Percentiles rank a stretch among this genome's conserved stretches.
Evolutionary conservation across 192 early-diverging fungal genomes (phyloP).

Genomic region (Entophlyctis luteolus): DNA sequence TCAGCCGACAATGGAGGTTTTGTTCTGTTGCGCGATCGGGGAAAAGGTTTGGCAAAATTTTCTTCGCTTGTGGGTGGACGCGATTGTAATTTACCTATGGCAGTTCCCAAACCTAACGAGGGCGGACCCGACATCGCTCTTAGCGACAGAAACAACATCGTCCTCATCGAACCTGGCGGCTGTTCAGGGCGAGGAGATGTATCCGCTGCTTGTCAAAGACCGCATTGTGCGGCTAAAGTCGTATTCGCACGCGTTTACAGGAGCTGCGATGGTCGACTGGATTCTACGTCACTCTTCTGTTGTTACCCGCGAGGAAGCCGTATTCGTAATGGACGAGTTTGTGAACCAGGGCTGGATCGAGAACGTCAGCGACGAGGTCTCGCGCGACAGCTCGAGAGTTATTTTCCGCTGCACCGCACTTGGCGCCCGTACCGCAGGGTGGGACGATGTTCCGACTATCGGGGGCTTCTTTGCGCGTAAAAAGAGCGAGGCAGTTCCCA

Average conservation of each 20-base stretch:
- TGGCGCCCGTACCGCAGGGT: no score
- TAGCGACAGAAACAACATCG: background rate
- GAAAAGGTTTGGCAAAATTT: background rate
- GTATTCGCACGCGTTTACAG: slow-evolving; percentile 34
- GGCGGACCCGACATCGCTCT: slow-evolving; percentile 1
- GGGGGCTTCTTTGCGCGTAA: no score
- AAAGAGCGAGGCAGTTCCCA: no score
- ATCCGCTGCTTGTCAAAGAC: slow-evolving; percentile 27
- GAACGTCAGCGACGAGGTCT: background rate
- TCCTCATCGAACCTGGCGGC: background rate
- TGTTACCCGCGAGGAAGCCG: slow-evolving; percentile 25
- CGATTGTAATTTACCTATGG: no score
- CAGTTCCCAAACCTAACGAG: background rate
- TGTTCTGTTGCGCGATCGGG: slow-evolving; percentile 2
- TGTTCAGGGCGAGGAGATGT: no score
- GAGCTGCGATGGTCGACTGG: slow-evolving; percentile 30
- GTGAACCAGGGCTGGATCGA: slow-evolving; percentile 27
- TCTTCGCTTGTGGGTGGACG: background rate
- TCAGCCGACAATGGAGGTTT: background rate
- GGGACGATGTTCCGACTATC: no score
- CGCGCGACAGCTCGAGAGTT: no score
- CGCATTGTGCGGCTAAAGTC: slow-evolving; percentile 24
- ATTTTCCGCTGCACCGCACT: no score
- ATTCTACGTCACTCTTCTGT: slow-evolving; percentile 24
- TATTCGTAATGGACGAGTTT: slow-evolving; percentile 26